Base-by-base conservation (phyloP, 1,139 yeast species). In the Yamadazyma oceani region DNA sequence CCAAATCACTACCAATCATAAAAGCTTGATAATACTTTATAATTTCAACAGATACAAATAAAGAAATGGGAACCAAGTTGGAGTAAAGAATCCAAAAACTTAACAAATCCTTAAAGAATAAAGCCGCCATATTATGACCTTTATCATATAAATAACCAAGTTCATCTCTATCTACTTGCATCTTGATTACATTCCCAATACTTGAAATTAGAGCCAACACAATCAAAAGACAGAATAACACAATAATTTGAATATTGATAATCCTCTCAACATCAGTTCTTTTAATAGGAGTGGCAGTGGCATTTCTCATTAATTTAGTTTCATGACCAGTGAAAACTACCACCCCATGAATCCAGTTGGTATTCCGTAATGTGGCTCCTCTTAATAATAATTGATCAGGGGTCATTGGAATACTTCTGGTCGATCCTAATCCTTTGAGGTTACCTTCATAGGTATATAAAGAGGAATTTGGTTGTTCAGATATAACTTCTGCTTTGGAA, bases 271-370 rank as follows among this genome's bases (percentile, higher is more conserved):
- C 97, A 19, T 96, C 96, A 1, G 98, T 94, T 54, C 95, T 77
- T 58, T 94, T 94, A 53, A 94, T 94, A 4, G 98, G 98, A 1
- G 99, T 84, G 3, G 98, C 97, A 2, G 97, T 90, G 11, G 99
- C 98, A 65, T 94, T 94, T 57, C 98, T 80, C 98, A 94, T 92
- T 48, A 94, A 73, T 56, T 94, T 94, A 0, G 99, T 92, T 64
- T 94, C 98, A 59, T 94, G 98, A 19, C 98, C 99, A 0, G 99
- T 94, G 58, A 92, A 94, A 2, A 92, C 80, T 2, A 87, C 97
- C 32, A 89, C 73, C 21, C 98, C 98, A 52, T 88, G 89, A 32
- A 94, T 80, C 97, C 97, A 94, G 35, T 83, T 88, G 0, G 98
- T 94, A 54, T 94, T 94, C 61, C 97, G 76, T 46, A 94, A 71